Evolutionary conservation across 2,329 filamentous ascomycete genomes (phyloP), one percentile per base, ranked within the genome.

Genomic region (Aspergillus tamarii): DNA sequence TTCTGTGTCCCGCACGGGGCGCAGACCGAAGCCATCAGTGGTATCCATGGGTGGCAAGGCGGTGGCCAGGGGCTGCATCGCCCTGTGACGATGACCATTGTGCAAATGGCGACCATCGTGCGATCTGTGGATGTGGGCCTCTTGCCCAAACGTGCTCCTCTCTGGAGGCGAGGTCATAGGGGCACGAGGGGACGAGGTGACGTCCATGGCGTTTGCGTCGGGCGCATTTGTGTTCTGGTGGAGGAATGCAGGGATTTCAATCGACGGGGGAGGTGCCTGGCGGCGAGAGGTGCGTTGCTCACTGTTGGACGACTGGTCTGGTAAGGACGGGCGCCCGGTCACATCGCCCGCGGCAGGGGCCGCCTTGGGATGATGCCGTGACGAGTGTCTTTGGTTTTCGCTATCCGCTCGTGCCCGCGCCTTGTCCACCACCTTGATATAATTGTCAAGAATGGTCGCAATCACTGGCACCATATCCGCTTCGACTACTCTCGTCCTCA

Each of bases 381-480:
- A 76, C 1, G 75, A 71, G 60, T 76, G 75, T 62, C 75, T 73
- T 72, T 92, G 91, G 72, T 88, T 85, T 73, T 96, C 95, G 60
- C 88, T 86, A 75, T 97, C 93, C 34, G 89, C 89, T 80, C 92
- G 92, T 76, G 95, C 92, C 66, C 92, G 90, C 76, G 91, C 92
- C 79, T 93, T 94, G 72, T 98, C 94, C 68, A 97, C 89, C 64
- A 97, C 93, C 76, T 96, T 93, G 82, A 97, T 94, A 81, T 99
- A 99, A 80, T 98, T 98, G 81, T 97, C 93, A 65, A 99, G 88
- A 60, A 99, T 97, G 55, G 95, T 98, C 61, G 95, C 95, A 73
- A 99, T 97, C 72, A 99, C 95, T 2, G 95, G 95, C 4, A 99
- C 95, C 92, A 99, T 97, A 79, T 99, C 95, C 67, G 95, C 95